These are phyloP conservation scores for Candida sp. DNA, from an alignment of 1,139 yeast species.

Conservation along the genomic window DNA sequence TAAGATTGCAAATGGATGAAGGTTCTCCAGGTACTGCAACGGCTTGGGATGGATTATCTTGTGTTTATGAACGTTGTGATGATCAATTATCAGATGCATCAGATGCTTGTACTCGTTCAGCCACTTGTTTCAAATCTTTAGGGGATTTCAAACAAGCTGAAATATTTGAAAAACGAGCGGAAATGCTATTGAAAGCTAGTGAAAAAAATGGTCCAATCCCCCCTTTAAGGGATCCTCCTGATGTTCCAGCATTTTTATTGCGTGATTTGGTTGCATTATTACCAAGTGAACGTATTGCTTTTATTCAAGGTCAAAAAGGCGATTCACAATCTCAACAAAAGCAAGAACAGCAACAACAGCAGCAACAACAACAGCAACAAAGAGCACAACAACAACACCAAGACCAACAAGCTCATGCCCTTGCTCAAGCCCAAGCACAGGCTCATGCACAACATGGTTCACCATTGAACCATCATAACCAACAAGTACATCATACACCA, in stretches of 20 bases:
- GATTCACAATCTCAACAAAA: constrained; percentile 8
- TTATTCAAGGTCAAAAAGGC: constrained; percentile 23
- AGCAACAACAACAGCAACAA: constrained; percentile 19
- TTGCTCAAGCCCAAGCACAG: constrained; percentile 9
- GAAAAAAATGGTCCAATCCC: constrained; percentile 44
- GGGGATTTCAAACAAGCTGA: constrained; percentile 42
- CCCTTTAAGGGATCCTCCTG: constrained; percentile 45
- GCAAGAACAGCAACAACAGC: constrained; percentile 19
- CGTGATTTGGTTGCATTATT: constrained; percentile 46
- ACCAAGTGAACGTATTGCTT: constrained; percentile 39
- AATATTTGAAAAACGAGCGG: constrained; percentile 42
- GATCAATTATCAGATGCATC: constrained; percentile 58
- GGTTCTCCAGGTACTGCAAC: constrained; percentile 50
- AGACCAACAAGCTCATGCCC: constrained; percentile 8
- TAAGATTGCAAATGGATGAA: constrained; percentile 49
- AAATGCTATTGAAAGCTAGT: constrained; percentile 36
- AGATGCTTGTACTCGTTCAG: constrained; percentile 55
- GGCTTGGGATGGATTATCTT: constrained; percentile 64
- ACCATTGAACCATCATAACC: constrained; percentile 5
- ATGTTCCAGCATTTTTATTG: constrained; percentile 43
- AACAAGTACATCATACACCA: constrained; percentile 9
- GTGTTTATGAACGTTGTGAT: constrained; percentile 64
- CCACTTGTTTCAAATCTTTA: constrained; percentile 45
- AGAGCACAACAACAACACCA: background rate
- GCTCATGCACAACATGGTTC: constrained; percentile 7